Evolutionary conservation across 2,329 filamentous ascomycete genomes (phyloP), one percentile per base, ranked within the genome.

Genomic region (Botrytis pseudocinerea): DNA sequence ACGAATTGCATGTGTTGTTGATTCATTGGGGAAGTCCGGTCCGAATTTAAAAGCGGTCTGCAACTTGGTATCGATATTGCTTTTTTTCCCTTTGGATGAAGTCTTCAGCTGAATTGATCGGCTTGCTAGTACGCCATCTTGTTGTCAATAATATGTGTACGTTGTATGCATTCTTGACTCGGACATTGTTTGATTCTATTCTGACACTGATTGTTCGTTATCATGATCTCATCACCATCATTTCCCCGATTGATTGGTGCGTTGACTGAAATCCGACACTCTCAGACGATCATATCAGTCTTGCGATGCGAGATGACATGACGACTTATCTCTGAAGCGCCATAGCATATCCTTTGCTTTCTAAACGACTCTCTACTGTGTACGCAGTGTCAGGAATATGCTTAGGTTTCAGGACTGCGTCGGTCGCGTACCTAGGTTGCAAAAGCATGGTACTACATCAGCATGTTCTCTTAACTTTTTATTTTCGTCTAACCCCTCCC

Each of bases 1-100:
- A 72, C 70, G 70, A 72, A 72, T 72, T 63, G 25, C 59, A 64
- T 71, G 42, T 71, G 69, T 63, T 54, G 54, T 12, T 38, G 40
- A 28, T 44, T 62, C 60, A 62, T 62, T 40, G 64, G 63, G 46
- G 64, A 66, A 66, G 46, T 66, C 64, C 46, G 64, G 22, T 51
- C 20, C 44, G 63, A 51, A 20, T 38, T 51, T 18, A 51, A 40
- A 28, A 63, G 38, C 25, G 61, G 38, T 44, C n/a, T 63, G 35
- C 20, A 25, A n/a, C 42, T 42, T 42, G 14, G 60, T 62, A 25
- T 62, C 25, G 40, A 12, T 18, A 40, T 62, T 62, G 60, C 35
- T 38, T 62, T 61, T 25, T 60, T n/a, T 7, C 6, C 12, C 25
- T 51, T 51, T n/a, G 48, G 25, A 25, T 38, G 60, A 20, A 42